A percentile compares a stretch with the other conserved stretches of the same genome.
These are phyloP conservation scores for Podospora sp. DNA, from an alignment of 495 filamentous ascomycete species.

Conservation along the genomic window DNA sequence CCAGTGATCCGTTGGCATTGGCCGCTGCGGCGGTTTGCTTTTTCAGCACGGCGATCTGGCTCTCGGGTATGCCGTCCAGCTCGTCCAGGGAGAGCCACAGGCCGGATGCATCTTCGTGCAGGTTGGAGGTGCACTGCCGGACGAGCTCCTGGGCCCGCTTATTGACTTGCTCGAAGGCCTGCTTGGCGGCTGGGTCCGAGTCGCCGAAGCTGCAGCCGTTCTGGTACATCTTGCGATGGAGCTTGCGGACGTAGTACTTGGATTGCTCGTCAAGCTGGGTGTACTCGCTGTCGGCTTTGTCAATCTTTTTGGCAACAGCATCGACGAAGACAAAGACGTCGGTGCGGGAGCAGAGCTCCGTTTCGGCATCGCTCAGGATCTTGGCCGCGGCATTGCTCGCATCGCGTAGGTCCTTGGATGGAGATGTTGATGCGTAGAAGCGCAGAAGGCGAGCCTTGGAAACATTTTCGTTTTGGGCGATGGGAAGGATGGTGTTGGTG, in stretches of 20 bases:
- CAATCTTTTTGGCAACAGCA: conserved; percentile 6
- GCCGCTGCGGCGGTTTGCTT: background rate
- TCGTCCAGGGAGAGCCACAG: conserved; percentile 14
- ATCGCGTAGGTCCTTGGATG: conserved; percentile 13
- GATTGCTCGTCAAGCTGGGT: background rate
- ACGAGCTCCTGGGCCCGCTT: conserved; percentile 12
- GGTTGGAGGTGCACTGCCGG: conserved; percentile 11
- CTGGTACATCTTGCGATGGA: conserved; percentile 9
- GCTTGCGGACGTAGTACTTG: conserved; percentile 15
- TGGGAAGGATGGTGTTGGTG: conserved; percentile 9
- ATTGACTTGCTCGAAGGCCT: conserved; percentile 5
- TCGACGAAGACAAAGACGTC: conserved; percentile 1
- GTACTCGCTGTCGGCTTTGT: background rate
- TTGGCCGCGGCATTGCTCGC: conserved; percentile 12
- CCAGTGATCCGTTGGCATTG: background rate
- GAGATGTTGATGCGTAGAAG: conserved; percentile 13
- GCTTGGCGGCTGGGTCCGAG: background rate
- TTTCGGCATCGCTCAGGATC: conserved; percentile 6
- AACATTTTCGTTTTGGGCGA: background rate
- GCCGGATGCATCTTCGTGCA: conserved; percentile 10
- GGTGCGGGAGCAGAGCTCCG: conserved; percentile 2
- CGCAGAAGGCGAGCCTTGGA: conserved; percentile 7
- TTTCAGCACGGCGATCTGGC: background rate
- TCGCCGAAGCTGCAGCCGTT: conserved; percentile 13
- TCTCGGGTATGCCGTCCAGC: conserved; percentile 7